phyloP scores from a whole-genome alignment of 208 protist genomes.

The Trypanosoma mega region DNA sequence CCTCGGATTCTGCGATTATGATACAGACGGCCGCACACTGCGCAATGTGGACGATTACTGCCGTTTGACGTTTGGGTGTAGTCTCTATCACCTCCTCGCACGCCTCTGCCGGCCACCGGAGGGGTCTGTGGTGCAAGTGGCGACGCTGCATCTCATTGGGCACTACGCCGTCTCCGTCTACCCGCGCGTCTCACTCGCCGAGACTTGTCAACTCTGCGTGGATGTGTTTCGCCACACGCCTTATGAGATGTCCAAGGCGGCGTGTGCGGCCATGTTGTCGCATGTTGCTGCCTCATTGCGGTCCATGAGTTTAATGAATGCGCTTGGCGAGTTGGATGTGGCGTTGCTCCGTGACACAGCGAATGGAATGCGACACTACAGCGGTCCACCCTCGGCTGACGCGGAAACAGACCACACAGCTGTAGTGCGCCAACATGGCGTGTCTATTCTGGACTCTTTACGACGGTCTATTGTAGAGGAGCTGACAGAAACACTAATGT shows the following conservation, averaged over 20 bases:
- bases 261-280: slow-evolving; percentile 58
- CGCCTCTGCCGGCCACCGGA: slow-evolving; percentile 35
- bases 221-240: slow-evolving; percentile 74
- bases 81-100: slow-evolving; percentile 47
- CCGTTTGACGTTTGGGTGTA: neutral
- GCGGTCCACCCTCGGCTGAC: neutral
- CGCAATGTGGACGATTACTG: slow-evolving; percentile 63
- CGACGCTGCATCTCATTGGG: slow-evolving; percentile 65
- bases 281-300: slow-evolving; percentile 11
- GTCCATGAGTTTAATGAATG: slow-evolving; percentile 2
- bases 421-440: slow-evolving; percentile 66
- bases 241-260: slow-evolving; percentile 79
- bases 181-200: slow-evolving; percentile 51
- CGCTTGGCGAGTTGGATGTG: slow-evolving; percentile 20
- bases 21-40: slow-evolving; percentile 61
- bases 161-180: slow-evolving; percentile 40
- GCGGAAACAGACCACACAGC: slow-evolving; percentile 32
- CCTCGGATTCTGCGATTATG: slow-evolving; percentile 76
- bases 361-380: slow-evolving; percentile 17
- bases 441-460: slow-evolving; percentile 34
- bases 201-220: slow-evolving; percentile 41
- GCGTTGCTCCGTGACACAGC: slow-evolving; percentile 10
- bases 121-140: slow-evolving; percentile 54
- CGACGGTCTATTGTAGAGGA: neutral
- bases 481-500: neutral